These are phyloP conservation scores for Mycena floridula DNA, from an alignment of 768 basidiomycete genomes.

Conservation along the genomic window DNA sequence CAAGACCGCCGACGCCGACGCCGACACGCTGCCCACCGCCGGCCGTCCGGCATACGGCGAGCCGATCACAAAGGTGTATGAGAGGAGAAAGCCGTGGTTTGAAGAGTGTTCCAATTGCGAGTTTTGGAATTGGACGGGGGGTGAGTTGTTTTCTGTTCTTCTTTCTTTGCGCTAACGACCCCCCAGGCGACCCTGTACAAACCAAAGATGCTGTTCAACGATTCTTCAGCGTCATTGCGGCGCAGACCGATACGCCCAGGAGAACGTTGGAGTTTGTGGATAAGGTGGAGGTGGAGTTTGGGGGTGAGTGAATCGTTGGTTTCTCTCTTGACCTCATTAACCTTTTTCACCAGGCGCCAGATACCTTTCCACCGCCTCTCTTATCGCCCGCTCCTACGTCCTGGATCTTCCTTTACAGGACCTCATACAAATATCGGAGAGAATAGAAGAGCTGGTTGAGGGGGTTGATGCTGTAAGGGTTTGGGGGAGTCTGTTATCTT, in stretches of 20 bases:
- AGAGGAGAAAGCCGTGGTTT: constrained; percentile 83
- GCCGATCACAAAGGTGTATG: constrained; percentile 75
- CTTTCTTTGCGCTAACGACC: too few species aligned
- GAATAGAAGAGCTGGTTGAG: constrained; percentile 65
- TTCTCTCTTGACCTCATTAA: too few species aligned
- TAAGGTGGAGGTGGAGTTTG: too few species aligned
- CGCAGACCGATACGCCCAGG: constrained; percentile 53
- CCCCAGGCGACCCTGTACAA: constrained; percentile 5
- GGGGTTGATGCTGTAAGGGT: constrained; percentile 92
- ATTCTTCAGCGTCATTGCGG: constrained; percentile 92
- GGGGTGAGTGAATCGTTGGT: too few species aligned
- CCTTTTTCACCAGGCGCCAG: too few species aligned
- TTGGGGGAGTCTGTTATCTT: constrained; percentile 75
- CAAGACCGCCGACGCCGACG: too few species aligned
- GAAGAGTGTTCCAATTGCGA: constrained; percentile 74
- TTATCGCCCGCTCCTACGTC: constrained; percentile 92
- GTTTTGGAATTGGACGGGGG: constrained; percentile 80
- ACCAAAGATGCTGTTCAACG: constrained; percentile 51
- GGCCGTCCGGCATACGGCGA: constrained; percentile 88
- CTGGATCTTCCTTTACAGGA: constrained; percentile 91
- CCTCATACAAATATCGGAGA: constrained; percentile 50
- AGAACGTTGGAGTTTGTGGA: constrained; percentile 37
- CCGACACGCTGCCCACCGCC: too few species aligned
- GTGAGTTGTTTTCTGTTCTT: too few species aligned
- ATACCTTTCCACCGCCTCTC: too few species aligned